These are phyloP conservation scores for Fusarium sp. DNA, from an alignment of 2,329 filamentous ascomycete species.

Conservation along the genomic window DNA sequence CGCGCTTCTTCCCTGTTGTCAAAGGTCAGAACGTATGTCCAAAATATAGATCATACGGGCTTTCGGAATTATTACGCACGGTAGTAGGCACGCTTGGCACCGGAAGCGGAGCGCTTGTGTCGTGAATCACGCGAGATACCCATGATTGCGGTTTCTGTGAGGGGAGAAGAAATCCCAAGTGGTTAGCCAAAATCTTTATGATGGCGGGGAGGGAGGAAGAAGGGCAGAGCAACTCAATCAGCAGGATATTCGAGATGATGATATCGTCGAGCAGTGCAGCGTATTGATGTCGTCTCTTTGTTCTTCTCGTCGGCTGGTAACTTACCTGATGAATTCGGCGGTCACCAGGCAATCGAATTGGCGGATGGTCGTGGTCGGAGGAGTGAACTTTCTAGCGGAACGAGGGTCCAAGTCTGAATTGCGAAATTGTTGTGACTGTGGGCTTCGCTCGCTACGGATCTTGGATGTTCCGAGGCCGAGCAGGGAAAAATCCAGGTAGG, in stretches of 20 bases:
- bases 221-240: conserved; percentile 42
- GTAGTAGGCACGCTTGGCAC: conserved; percentile 97
- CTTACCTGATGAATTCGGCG: conserved; percentile 65
- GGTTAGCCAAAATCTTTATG: conserved; percentile 39
- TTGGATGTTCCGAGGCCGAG: conserved; percentile 41
- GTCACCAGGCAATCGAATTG: conserved; percentile 66
- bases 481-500: conserved; percentile 29
- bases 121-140: conserved; percentile 99
- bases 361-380: conserved; percentile 56
- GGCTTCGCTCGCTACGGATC: conserved; percentile 53
- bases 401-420: conserved; percentile 53
- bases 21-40: conserved; percentile 81
- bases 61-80: conserved; percentile 77
- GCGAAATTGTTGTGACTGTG: conserved; percentile 57
- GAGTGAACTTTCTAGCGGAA: conserved; percentile 56
- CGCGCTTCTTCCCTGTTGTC: conserved; percentile 90
- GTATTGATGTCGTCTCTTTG: conserved; percentile 41
- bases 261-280: conserved; percentile 45
- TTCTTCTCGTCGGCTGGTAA: conserved; percentile 45
- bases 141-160: conserved; percentile 84
- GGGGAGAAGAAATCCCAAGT: conserved; percentile 40
- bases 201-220: conserved; percentile 13
- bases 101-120: conserved; percentile 99
- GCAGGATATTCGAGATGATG: conserved; percentile 43
- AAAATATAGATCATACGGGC: conserved; percentile 70